Base-by-base conservation (phyloP, 495 filamentous ascomycete species). In the Lepidopterella palustris region DNA sequence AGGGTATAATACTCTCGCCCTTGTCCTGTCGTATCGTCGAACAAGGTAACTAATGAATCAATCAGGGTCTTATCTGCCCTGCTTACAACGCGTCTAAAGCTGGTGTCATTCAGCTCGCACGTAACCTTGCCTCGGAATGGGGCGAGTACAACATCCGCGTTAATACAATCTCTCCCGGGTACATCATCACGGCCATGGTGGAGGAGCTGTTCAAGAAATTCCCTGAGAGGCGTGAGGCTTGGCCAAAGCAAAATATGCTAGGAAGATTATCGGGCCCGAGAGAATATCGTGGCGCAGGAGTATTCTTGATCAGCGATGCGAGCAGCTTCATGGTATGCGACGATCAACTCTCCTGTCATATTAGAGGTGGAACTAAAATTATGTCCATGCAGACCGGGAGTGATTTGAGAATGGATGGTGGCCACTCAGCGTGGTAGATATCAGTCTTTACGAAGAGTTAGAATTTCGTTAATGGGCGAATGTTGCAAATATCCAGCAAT, bases 151-250 rank as follows among this genome's bases (percentile, higher is more conserved):
- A 86, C 53, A 97, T 97, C 71, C 87, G 92, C 3, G 91, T 96
- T 60, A 97, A 97, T 76, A 95, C 91, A 40, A 85, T 97, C 66
- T 95, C 89, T 13, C 92, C 92, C 0, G 92, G 92, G 29, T 97
- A 97, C 70, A 96, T 97, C 63, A 83, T 93, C 53, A 96, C 91
- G n/a, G 80, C 82, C 29, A 95, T 96, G 90, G 89, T 92, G 10
- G 84, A 87, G 68, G 80, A 83, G 47, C 78, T 95, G 28, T 92
- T 95, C 64, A 75, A 85, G 42, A 69, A 85, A 53, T 88, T 78
- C 65, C 89, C 90, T 5, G 89, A 95, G 73, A 80, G 89, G 32
- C 77, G 77, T 57, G 79, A 81, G 25, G 83, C 86, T 51, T 97
- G 92, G 92, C 83, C 88, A 45, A 85, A 81, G 66, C 84, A 92